Conservation (phyloP, 139 green algal genomes). For the Haematococcus lacustris region DNA sequence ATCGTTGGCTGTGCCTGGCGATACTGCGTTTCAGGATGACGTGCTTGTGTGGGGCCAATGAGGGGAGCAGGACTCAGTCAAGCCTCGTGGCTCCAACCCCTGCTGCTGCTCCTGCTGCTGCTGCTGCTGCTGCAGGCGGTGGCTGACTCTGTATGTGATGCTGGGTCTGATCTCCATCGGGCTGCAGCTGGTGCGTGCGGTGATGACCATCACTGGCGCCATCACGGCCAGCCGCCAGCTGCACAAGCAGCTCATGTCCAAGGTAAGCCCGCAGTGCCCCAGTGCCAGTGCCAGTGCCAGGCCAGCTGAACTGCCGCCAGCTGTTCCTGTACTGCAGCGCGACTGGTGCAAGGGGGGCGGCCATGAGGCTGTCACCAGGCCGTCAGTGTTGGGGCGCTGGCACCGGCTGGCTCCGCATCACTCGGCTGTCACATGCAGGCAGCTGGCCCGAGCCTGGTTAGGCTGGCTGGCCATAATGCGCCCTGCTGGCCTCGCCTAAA, state of each 20-base stretch:
- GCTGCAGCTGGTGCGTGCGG: slow-evolving; percentile 17
- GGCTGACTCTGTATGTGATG: slow-evolving; percentile 61
- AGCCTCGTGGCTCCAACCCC: neutral
- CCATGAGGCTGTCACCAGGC: no score
- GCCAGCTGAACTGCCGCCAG: no score
- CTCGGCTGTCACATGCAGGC: no score
- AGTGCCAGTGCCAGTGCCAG: no score
- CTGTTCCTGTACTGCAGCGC: no score
- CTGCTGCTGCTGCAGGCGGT: slow-evolving; percentile 24
- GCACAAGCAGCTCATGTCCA: slow-evolving; percentile 35
- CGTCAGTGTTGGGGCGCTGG: no score
- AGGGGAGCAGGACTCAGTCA: neutral
- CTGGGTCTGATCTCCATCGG: slow-evolving; percentile 54
- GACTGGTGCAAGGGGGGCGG: no score
- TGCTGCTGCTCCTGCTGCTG: slow-evolving; percentile 1
- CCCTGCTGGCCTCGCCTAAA: no score
- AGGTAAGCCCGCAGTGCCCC: no score
- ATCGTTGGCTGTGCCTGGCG: neutral
- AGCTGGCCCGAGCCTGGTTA: no score
- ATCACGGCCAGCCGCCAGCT: slow-evolving; percentile 37
- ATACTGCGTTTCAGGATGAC: neutral
- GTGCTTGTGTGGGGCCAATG: neutral
- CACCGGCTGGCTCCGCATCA: no score
- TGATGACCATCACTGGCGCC: slow-evolving; percentile 37
- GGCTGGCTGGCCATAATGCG: no score